Evolutionary conservation across 2,329 filamentous ascomycete species (phyloP).

Genomic region (Plectosphaerella plurivora): DNA sequence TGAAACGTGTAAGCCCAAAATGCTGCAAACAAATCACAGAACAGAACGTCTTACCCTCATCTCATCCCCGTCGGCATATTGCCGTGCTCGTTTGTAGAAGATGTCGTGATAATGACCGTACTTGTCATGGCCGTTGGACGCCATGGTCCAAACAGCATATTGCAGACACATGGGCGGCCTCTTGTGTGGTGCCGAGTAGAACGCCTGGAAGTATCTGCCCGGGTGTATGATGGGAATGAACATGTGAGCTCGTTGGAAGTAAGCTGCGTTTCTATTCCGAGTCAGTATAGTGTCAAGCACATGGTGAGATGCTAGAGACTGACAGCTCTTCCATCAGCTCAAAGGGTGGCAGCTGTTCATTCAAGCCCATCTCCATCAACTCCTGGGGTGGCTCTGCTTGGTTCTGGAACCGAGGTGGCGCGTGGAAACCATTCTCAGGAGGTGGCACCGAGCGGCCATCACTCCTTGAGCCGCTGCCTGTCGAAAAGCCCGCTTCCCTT

Average conservation of each 20-base stretch:
- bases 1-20: neutral
- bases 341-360: constrained; percentile 73
- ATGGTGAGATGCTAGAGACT: constrained; percentile 18
- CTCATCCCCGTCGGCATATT: constrained; percentile 80
- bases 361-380: constrained; percentile 74
- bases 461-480: neutral
- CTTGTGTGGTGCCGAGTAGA: constrained; percentile 67
- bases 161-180: constrained; percentile 78
- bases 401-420: neutral
- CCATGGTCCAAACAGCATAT: constrained; percentile 85
- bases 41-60: constrained; percentile 53
- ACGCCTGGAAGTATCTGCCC: constrained; percentile 67
- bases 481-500: constrained; percentile 3
- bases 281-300: constrained; percentile 1
- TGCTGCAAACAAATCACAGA: neutral
- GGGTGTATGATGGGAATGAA: constrained; percentile 75
- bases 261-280: constrained; percentile 59
- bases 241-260: constrained; percentile 70
- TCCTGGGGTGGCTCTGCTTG: constrained; percentile 10
- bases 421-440: neutral
- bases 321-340: constrained; percentile 83
- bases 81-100: constrained; percentile 77
- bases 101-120: constrained; percentile 69
- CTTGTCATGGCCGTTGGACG: constrained; percentile 66
- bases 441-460: neutral